Evolutionary conservation across 2,329 filamentous ascomycete species (phyloP).

Genomic region (Fusarium lyarnte): DNA sequence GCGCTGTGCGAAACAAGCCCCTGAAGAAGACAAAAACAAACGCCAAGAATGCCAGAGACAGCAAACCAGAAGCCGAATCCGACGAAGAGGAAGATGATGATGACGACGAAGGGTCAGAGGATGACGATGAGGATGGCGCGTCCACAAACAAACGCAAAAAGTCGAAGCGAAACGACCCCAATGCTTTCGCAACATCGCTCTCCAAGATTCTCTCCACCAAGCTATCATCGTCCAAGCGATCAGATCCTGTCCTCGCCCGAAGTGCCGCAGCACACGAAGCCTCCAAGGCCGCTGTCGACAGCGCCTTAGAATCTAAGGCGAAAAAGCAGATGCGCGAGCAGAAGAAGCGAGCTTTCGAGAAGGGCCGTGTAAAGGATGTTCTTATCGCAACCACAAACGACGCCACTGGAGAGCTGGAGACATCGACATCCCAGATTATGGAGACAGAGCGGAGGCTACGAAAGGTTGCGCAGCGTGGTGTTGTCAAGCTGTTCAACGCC

Average conservation of each 20-base stretch:
- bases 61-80: slow-evolving; percentile 38
- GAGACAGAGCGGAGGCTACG: slow-evolving; percentile 82
- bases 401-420: slow-evolving; percentile 53
- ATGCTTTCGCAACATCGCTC: slow-evolving; percentile 91
- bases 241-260: slow-evolving; percentile 91
- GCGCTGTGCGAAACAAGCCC: slow-evolving; percentile 43
- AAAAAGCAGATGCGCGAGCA: slow-evolving; percentile 81
- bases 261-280: slow-evolving; percentile 78
- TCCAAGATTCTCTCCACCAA: slow-evolving; percentile 93
- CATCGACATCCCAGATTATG: slow-evolving; percentile 63
- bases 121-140: slow-evolving; percentile 50
- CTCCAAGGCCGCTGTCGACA: slow-evolving; percentile 76
- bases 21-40: slow-evolving; percentile 45
- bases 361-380: slow-evolving; percentile 89
- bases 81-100: slow-evolving; percentile 34
- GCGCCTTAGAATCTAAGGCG: slow-evolving; percentile 83
- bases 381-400: slow-evolving; percentile 70
- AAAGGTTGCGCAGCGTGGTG: slow-evolving; percentile 91
- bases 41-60: slow-evolving; percentile 36
- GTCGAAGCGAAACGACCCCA: slow-evolving; percentile 90
- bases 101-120: slow-evolving; percentile 46
- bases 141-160: slow-evolving; percentile 55
- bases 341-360: slow-evolving; percentile 81
- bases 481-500: slow-evolving; percentile 96
- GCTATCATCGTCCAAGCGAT: slow-evolving; percentile 80